A percentile compares a stretch with the other conserved stretches of the same genome.
Evolutionary conservation across 2,329 filamentous ascomycete genomes (phyloP).

Genomic region (Davidsoniella eucalypti): DNA sequence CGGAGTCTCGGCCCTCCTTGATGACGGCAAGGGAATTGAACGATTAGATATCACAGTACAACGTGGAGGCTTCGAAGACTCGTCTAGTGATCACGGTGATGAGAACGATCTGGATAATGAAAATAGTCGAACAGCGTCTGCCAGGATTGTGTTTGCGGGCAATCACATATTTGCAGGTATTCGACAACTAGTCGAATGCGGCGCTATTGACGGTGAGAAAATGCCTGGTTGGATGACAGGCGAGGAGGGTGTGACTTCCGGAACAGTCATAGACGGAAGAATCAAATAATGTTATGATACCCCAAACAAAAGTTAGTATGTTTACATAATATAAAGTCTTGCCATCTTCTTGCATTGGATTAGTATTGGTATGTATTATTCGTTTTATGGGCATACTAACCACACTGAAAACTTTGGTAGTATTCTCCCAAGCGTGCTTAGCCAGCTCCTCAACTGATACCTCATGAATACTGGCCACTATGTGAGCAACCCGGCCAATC

Average conservation of each 20-base stretch:
- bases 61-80: neutral
- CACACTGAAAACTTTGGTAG: conserved; percentile 60
- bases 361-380: neutral
- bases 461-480: conserved; percentile 74
- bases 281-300: conserved; percentile 34
- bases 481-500: conserved; percentile 74
- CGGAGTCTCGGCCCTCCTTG: conserved; percentile 38
- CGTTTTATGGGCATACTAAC: conserved; percentile 24
- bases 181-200: conserved; percentile 58
- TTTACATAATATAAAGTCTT: neutral
- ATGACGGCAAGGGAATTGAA: conserved; percentile 46
- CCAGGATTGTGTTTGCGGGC: conserved; percentile 56
- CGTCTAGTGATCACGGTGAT: conserved; percentile 6
- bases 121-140: conserved; percentile 21
- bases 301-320: neutral
- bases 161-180: conserved; percentile 68
- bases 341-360: neutral
- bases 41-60: conserved; percentile 38
- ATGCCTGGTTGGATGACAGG: conserved; percentile 91
- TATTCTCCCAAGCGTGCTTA: conserved; percentile 75
- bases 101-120: conserved; percentile 17
- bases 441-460: conserved; percentile 66
- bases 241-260: conserved; percentile 63
- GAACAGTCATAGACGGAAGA: conserved; percentile 49
- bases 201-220: conserved; percentile 54